Base-by-base conservation (phyloP, 1,284 basidiomycete genomes). In the Pyrrhoderma noxium region DNA sequence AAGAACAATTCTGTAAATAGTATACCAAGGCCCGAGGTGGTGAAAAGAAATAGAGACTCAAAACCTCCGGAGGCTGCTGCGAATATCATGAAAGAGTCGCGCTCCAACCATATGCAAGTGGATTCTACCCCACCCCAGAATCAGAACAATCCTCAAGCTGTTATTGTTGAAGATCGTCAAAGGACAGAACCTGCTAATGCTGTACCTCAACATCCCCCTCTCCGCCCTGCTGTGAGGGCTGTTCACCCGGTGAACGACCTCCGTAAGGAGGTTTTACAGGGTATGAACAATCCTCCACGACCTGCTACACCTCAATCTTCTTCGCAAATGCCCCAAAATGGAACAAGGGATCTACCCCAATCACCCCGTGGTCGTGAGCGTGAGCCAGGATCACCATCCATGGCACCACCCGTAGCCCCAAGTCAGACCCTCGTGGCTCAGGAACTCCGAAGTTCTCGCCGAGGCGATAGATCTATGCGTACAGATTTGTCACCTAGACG, bases 351-450 rank as follows among this genome's bases (percentile, higher is more conserved):
- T 41, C 57, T 67, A 0, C 64, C 67, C 13, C 68, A 72, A 49
- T 73, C 73, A 2, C 74, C 74, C 27, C 69, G 71, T 37, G 58
- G 55, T 44, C 59, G 54, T 57, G 16, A 57, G 61, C 49, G 56
- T 60, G 63, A 62, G 67, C 64, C 37, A 53, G 57, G 46, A 51
- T 59, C 41, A 45, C 60, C 13, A 1, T 31, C 27, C 11, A 90
- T 90, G 88, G 85, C 85, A 21, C 87, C 88, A 11, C 87, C 87
- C 14, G 70, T 67, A n/a, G 79, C 72, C 41, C 88, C 88, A 1
- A 90, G 88, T 59, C 86, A 89, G 59, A 89, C 85, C 0, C 65
- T 70, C 8, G 82, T 82, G n/a, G 88, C 88, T 0, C 86, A 89
- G 59, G 88, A 89, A 58, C 71, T 90, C 4, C 76, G 87, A 46